Conservation (phyloP, 2,329 filamentous ascomycete genomes). For the Cadophora luteo-olivacea region DNA sequence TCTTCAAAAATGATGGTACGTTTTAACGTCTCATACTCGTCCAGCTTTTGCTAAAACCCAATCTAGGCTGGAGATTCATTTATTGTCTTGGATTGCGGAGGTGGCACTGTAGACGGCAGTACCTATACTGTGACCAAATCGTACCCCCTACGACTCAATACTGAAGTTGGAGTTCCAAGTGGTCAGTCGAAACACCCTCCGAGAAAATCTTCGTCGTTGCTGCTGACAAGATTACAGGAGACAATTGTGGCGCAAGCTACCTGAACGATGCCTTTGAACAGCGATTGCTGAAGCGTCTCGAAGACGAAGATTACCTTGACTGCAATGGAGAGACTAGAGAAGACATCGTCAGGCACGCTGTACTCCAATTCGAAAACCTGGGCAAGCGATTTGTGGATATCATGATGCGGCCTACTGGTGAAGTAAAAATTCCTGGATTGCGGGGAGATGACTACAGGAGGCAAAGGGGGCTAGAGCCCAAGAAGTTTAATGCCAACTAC, state of each 20-base stretch:
- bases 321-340: slow-evolving; percentile 1
- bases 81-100: slow-evolving; percentile 38
- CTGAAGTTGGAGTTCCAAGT: slow-evolving; percentile 29
- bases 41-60: too few species aligned
- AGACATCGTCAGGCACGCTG: neutral
- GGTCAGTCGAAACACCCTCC: slow-evolving; percentile 26
- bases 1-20: slow-evolving; percentile 16
- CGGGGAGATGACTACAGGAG: neutral
- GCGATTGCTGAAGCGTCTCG: slow-evolving; percentile 1
- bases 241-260: slow-evolving; percentile 29
- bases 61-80: slow-evolving; percentile 37
- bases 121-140: slow-evolving; percentile 37
- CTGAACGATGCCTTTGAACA: slow-evolving; percentile 27
- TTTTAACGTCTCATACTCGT: neutral
- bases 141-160: slow-evolving; percentile 35
- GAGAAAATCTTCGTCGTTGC: neutral
- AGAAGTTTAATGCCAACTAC: neutral
- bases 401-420: neutral
- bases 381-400: neutral
- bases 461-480: neutral
- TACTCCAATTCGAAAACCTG: neutral
- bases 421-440: neutral
- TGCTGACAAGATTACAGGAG: slow-evolving; percentile 9
- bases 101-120: slow-evolving; percentile 40
- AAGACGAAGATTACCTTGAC: slow-evolving; percentile 21